Evolutionary conservation across 2,329 filamentous ascomycete species (phyloP).

Genomic region (Pseudocercospora macadamiae): DNA sequence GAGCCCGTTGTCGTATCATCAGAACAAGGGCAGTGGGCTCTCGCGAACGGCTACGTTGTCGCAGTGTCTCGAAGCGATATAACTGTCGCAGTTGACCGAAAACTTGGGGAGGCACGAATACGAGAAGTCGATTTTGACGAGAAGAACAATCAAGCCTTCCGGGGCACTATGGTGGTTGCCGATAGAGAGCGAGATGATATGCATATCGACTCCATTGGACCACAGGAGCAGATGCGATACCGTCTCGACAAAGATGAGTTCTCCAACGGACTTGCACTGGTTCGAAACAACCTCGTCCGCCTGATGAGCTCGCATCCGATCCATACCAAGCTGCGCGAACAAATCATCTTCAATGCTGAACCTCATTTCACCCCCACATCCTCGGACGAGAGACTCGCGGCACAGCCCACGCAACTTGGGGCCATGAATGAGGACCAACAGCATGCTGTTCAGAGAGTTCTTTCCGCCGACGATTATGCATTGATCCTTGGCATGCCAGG

Average conservation of each 20-base stretch:
- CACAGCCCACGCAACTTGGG: slow-evolving; percentile 34
- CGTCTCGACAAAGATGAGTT: slow-evolving; percentile 97
- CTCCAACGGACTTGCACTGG: slow-evolving; percentile 93
- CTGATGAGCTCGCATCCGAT: slow-evolving; percentile 66
- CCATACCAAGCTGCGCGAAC: slow-evolving; percentile 64
- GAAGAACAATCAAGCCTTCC: slow-evolving; percentile 78
- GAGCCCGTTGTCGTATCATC: slow-evolving; percentile 97
- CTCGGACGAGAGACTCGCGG: slow-evolving; percentile 9
- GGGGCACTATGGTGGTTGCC: slow-evolving; percentile 85
- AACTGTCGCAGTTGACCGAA: slow-evolving; percentile 85
- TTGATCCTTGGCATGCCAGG: slow-evolving; percentile 98
- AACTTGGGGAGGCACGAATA: slow-evolving; percentile 82
- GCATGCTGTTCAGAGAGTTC: slow-evolving; percentile 87
- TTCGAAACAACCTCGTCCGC: slow-evolving; percentile 90
- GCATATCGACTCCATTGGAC: slow-evolving; percentile 20
- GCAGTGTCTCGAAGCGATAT: slow-evolving; percentile 75
- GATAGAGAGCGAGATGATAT: slow-evolving; percentile 48
- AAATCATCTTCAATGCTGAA: slow-evolving; percentile 76
- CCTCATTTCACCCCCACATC: slow-evolving; percentile 65
- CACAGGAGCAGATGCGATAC: slow-evolving; percentile 66
- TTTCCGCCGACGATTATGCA: slow-evolving; percentile 93
- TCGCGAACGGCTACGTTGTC: slow-evolving; percentile 89
- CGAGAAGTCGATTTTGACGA: slow-evolving; percentile 76
- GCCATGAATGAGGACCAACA: slow-evolving; percentile 84
- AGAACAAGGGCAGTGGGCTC: slow-evolving; percentile 89